phyloP scores from a whole-genome alignment of 2,329 filamentous ascomycete species.

The Stylonectria norvegica region DNA sequence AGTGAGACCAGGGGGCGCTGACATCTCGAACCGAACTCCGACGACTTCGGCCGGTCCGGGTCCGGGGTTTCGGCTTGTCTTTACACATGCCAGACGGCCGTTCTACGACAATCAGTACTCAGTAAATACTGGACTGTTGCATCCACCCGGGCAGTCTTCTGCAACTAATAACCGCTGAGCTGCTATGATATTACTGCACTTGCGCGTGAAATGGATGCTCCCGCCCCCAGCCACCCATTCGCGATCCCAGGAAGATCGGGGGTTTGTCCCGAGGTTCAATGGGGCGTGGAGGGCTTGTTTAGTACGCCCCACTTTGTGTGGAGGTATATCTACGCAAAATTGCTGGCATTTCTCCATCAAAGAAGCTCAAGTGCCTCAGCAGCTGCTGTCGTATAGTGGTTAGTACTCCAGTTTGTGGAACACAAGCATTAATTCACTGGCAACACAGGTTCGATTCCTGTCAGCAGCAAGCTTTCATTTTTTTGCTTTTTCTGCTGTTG shows the following conservation, averaged over 20 bases:
- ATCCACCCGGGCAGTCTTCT: no score
- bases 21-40: no score
- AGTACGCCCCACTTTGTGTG: no score
- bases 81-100: no score
- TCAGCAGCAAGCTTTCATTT: constrained; percentile 17
- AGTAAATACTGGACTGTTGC: no score
- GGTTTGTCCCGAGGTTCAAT: not conserved
- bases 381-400: constrained; percentile 30
- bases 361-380: not conserved
- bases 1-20: no score
- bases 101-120: no score
- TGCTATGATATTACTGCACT: constrained; percentile 13
- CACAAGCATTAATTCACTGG: constrained; percentile 21
- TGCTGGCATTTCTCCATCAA: constrained; percentile 1
- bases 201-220: not conserved
- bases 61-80: no score
- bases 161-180: constrained; percentile 8
- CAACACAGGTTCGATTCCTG: constrained; percentile 31
- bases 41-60: no score
- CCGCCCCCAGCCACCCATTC: not conserved
- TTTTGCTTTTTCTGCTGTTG: constrained; percentile 1
- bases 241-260: not conserved
- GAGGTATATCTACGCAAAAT: constrained; percentile 3
- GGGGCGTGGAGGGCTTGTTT: not conserved
- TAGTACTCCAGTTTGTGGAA: constrained; percentile 31